Conservation (phyloP, 2,329 filamentous ascomycete genomes). For the Neoscytalidium dimidiatum region DNA sequence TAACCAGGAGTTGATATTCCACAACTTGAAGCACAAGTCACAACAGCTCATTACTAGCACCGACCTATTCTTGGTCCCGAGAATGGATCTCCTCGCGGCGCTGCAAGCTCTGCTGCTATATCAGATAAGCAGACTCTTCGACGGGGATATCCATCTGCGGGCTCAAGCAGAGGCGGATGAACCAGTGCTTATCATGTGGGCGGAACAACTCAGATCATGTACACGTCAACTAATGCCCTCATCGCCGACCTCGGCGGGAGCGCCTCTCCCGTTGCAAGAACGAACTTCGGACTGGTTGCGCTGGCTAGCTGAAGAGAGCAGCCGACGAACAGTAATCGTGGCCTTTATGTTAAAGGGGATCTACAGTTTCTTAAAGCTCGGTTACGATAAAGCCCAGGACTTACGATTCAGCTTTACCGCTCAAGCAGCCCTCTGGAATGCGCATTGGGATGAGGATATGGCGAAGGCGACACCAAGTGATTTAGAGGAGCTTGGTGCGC, state of each 20-base stretch:
- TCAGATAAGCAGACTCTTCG: conserved; percentile 32
- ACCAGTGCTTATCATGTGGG: conserved; percentile 26
- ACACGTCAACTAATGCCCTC: background rate
- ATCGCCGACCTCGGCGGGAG: background rate
- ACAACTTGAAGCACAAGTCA: conserved; percentile 21
- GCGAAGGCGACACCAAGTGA: conserved; percentile 20
- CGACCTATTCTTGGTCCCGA: conserved; percentile 10
- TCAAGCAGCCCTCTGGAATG: conserved; percentile 22
- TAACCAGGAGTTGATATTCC: conserved; percentile 23
- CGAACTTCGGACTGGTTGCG: conserved; percentile 20
- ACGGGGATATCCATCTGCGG: conserved; percentile 27
- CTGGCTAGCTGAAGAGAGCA: conserved; percentile 35
- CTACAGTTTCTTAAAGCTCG: conserved; percentile 28
- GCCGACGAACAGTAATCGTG: conserved; percentile 34
- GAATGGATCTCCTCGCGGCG: conserved; percentile 22
- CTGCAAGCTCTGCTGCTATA: conserved; percentile 31
- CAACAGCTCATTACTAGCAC: conserved; percentile 21
- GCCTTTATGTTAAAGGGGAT: conserved; percentile 32
- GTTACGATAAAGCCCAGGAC: conserved; percentile 11
- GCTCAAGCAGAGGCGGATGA: conserved; percentile 28
- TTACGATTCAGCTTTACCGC: conserved; percentile 20
- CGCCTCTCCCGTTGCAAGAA: conserved; percentile 1
- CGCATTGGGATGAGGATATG: conserved; percentile 22
- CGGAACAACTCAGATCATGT: conserved; percentile 22
- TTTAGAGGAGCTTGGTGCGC: conserved; percentile 25